These are phyloP conservation scores for Musa itinerans DNA, from an alignment of 176 grass and related monocot species.

Conservation along the genomic window DNA sequence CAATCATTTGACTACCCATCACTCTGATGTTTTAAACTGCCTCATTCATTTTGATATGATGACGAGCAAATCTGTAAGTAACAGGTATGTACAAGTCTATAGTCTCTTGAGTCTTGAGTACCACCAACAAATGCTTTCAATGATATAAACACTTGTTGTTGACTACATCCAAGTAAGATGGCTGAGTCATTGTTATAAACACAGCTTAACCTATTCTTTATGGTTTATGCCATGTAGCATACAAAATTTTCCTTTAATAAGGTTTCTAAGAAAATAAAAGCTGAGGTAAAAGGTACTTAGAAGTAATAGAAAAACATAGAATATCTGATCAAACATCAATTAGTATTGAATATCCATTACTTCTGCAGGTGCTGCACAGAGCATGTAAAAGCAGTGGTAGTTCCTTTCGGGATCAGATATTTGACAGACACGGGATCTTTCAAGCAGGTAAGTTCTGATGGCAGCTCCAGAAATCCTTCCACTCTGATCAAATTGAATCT, in stretches of 20 bases:
- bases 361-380: slow-evolving; percentile 82
- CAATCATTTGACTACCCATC: too few relatives aligned
- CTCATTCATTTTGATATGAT: too few relatives aligned
- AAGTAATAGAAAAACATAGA: background rate
- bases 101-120: too few relatives aligned
- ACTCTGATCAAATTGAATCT: slow-evolving; percentile 90
- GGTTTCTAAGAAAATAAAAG: background rate
- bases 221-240: background rate
- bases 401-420: slow-evolving; percentile 87
- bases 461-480: slow-evolving; percentile 91
- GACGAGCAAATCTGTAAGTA: too few relatives aligned
- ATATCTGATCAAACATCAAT: background rate
- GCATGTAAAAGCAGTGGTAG: slow-evolving; percentile 98
- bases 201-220: background rate
- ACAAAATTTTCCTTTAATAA: background rate
- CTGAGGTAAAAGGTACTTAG: background rate
- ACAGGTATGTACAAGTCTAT: too few relatives aligned
- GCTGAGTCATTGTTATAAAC: background rate
- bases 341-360: slow-evolving; percentile 20
- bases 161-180: background rate
- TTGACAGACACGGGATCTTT: slow-evolving; percentile 96
- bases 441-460: slow-evolving; percentile 85
- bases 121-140: too few relatives aligned
- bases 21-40: too few relatives aligned
- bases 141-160: too few relatives aligned